Base-by-base conservation (phyloP, 2,329 filamentous ascomycete species). In the Whalleya microplaca region DNA sequence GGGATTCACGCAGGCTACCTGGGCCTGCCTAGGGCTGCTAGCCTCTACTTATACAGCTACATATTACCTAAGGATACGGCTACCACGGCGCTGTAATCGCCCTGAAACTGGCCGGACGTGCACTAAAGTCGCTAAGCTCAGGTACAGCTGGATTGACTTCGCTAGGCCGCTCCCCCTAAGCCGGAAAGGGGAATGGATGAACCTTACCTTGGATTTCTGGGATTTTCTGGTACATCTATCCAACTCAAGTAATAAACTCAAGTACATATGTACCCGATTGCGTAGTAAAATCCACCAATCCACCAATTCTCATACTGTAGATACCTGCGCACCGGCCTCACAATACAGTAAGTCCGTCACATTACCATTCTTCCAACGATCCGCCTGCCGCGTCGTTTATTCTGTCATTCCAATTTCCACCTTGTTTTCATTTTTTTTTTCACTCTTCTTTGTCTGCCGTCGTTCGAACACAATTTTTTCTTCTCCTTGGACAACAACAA, bases 341-440 rank as follows among this genome's bases (percentile, higher is more conserved):
- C 7, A 16, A 16, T 37, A 37, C 9, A 16, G 32, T 37, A 37
- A 37, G 32, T 37, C 27, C 5, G 5, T 29, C 32, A 12, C 10
- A 16, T 37, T 37, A 8, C 32, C 32, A 37, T 37, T 37, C 32
- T 37, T 37, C 32, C 32, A 37, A 37, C 9, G 3, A 16, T 12
- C 14, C 32, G 6, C 6, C 10, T 12, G 6, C 7, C 32, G 10
- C 32, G 32, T 12, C 32, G 32, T 37, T 37, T 37, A 37, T 62
- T 56, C 56, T 45, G 51, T 58, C 54, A 54, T 61, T 62, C 56
- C 56, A 61, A 55, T 29, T 53, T 58, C 49, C 41, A 41, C 14
- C 51, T 49, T 53, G 37, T 50, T 54, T 54, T 48, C 37, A 6
- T 41, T 53, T 37, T 49, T 50, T 52, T 55, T 32, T 41, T 41